Conservation (phyloP, 192 early-diverging fungal genomes). For the Coemansia erecta region DNA sequence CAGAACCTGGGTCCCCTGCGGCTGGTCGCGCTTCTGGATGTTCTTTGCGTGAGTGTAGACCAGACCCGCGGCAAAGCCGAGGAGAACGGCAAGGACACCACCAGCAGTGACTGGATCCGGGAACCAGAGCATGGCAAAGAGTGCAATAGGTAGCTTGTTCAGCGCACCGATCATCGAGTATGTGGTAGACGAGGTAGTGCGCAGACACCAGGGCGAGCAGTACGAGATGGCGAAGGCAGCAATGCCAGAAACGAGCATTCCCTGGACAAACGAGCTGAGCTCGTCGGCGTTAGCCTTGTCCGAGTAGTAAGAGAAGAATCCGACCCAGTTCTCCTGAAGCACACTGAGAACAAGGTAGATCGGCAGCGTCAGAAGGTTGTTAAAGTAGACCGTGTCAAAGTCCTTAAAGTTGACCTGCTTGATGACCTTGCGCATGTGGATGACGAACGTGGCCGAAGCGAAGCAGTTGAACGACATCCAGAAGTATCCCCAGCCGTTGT, state of each 20-base stretch:
- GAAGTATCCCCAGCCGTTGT: constrained; percentile 63
- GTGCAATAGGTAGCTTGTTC: constrained; percentile 95
- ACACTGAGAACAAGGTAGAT: constrained; percentile 68
- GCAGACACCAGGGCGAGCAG: constrained; percentile 62
- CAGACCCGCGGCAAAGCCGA: constrained; percentile 78
- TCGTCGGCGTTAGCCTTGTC: constrained; percentile 55
- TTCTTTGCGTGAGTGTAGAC: constrained; percentile 76
- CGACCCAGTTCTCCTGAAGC: constrained; percentile 67
- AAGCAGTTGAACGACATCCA: constrained; percentile 96
- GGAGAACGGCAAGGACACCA: constrained; percentile 79
- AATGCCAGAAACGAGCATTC: constrained; percentile 76
- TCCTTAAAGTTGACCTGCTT: constrained; percentile 92
- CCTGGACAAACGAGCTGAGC: constrained; percentile 63
- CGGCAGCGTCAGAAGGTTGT: constrained; percentile 89
- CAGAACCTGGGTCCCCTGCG: constrained; percentile 44
- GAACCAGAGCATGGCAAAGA: constrained; percentile 95
- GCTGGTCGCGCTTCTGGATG: constrained; percentile 55
- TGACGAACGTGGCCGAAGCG: constrained; percentile 80
- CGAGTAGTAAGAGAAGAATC: constrained; percentile 45
- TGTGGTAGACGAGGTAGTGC: constrained; percentile 70
- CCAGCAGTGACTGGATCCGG: constrained; percentile 80
- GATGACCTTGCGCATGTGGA: constrained; percentile 90
- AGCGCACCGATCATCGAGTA: constrained; percentile 98
- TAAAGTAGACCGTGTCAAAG: constrained; percentile 98
- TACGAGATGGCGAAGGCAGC: constrained; percentile 92